Evolutionary conservation across 345 rosid species (phyloP).

Genomic region (Lepidium didymum): DNA sequence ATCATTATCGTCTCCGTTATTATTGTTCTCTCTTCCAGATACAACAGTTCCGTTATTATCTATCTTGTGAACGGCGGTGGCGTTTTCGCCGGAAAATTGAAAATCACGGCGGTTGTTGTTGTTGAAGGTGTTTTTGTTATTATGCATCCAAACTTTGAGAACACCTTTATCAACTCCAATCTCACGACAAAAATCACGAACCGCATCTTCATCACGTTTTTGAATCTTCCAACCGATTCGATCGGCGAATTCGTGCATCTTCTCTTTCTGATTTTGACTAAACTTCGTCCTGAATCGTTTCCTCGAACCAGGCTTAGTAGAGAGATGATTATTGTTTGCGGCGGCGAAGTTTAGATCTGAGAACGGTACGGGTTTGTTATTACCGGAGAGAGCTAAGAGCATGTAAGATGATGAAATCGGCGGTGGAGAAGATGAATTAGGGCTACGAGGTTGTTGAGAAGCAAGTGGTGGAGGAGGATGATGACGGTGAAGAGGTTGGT

Average conservation of each 20-base stretch:
- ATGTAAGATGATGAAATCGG: conserved; percentile 70
- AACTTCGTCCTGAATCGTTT: conserved; percentile 73
- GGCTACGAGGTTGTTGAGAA: conserved; percentile 37
- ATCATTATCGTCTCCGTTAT: neutral
- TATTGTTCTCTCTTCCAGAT: neutral
- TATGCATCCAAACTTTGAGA: conserved; percentile 96
- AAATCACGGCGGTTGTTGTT: conserved; percentile 6
- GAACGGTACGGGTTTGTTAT: conserved; percentile 17
- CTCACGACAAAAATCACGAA: conserved; percentile 59
- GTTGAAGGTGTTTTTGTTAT: conserved; percentile 70
- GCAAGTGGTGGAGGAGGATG: conserved; percentile 49
- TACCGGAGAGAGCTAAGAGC: conserved; percentile 66
- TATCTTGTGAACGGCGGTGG: neutral
- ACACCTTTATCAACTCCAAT: conserved; percentile 70
- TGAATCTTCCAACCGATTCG: conserved; percentile 86
- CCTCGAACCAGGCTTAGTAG: conserved; percentile 24
- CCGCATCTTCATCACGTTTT: conserved; percentile 65
- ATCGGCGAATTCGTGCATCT: conserved; percentile 72
- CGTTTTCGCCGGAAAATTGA: neutral
- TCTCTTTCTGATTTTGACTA: conserved; percentile 59
- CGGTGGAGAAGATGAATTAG: conserved; percentile 67
- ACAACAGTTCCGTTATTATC: neutral
- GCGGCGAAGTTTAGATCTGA: conserved; percentile 27
- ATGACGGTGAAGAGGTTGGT: conserved; percentile 63
- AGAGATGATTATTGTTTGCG: neutral